These are phyloP conservation scores for Metschnikowia proteae DNA, from an alignment of 805 yeast species.

Conservation along the genomic window DNA sequence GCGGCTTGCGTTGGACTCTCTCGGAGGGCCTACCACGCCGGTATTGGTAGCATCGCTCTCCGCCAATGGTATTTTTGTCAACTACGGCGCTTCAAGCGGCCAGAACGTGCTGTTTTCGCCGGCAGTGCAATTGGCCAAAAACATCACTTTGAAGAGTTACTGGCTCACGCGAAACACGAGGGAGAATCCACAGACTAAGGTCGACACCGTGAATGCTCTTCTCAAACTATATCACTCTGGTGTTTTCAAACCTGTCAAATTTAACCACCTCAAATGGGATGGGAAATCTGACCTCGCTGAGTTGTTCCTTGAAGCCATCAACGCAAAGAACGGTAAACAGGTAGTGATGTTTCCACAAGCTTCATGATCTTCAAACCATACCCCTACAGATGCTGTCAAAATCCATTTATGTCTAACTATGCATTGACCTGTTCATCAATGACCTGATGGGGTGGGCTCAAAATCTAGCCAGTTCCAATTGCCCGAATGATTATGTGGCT, in stretches of 20 bases:
- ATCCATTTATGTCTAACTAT: no score
- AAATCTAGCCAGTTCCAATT: conserved; percentile 43
- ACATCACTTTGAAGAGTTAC: conserved; percentile 27
- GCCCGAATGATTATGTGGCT: conserved; percentile 15
- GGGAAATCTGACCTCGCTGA: conserved; percentile 10
- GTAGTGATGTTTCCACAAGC: conserved; percentile 12
- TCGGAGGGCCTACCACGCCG: conserved; percentile 25
- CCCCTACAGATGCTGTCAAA: no score
- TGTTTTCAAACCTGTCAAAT: conserved; percentile 48
- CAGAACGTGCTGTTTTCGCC: conserved; percentile 19
- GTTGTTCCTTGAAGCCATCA: conserved; percentile 10
- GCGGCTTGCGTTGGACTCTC: conserved; percentile 30
- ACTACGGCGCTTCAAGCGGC: conserved; percentile 26
- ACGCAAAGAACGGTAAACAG: conserved; percentile 9
- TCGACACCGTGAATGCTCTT: conserved; percentile 50
- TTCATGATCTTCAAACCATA: no score
- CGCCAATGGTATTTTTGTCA: conserved; percentile 25
- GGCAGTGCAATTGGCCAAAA: conserved; percentile 28
- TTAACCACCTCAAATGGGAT: conserved; percentile 35
- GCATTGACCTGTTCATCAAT: not conserved
- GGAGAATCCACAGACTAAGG: conserved; percentile 54
- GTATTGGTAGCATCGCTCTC: conserved; percentile 23
- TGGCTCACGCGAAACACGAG: conserved; percentile 29
- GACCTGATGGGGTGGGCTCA: conserved; percentile 21
- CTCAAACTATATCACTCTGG: conserved; percentile 56